Conservation (phyloP, 441 rosid genomes). For the Biscutella auriculata region DNA sequence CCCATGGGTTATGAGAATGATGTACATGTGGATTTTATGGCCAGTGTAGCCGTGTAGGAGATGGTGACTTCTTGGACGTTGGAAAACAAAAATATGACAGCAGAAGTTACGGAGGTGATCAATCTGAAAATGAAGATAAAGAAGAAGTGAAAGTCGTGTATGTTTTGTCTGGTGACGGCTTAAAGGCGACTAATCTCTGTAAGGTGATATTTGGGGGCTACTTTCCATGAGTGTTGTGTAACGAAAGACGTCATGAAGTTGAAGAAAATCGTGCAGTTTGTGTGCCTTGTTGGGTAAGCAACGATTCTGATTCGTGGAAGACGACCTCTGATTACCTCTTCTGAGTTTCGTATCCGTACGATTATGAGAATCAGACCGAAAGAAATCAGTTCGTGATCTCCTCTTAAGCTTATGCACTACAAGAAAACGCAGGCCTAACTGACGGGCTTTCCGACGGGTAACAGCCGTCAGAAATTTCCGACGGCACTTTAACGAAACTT, state of each 20-base stretch:
- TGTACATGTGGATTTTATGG: no score
- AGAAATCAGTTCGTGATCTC: constrained; percentile 22
- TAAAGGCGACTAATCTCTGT: constrained; percentile 69
- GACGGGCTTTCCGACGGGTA: no score
- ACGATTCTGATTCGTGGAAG: constrained; percentile 34
- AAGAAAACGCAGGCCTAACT: no score
- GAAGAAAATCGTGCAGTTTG: constrained; percentile 6
- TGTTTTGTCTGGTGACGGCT: constrained; percentile 56
- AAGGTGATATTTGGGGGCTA: constrained; percentile 65
- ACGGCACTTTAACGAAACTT: no score
- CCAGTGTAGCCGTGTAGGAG: no score
- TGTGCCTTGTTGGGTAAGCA: constrained; percentile 18
- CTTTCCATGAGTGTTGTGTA: constrained; percentile 54
- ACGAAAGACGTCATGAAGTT: constrained; percentile 18
- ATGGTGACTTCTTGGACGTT: no score
- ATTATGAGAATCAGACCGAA: constrained; percentile 4
- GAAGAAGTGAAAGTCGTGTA: constrained; percentile 23
- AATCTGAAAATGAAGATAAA: constrained; percentile 4
- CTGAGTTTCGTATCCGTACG: constrained; percentile 50
- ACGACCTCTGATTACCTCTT: constrained; percentile 55
- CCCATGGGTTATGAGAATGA: no score
- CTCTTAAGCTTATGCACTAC: no score
- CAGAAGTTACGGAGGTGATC: neutral
- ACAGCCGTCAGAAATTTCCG: no score
- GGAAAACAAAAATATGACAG: constrained; percentile 1